Base-by-base conservation (phyloP, 2,329 filamentous ascomycete genomes). In the Aaosphaeria arxii region DNA sequence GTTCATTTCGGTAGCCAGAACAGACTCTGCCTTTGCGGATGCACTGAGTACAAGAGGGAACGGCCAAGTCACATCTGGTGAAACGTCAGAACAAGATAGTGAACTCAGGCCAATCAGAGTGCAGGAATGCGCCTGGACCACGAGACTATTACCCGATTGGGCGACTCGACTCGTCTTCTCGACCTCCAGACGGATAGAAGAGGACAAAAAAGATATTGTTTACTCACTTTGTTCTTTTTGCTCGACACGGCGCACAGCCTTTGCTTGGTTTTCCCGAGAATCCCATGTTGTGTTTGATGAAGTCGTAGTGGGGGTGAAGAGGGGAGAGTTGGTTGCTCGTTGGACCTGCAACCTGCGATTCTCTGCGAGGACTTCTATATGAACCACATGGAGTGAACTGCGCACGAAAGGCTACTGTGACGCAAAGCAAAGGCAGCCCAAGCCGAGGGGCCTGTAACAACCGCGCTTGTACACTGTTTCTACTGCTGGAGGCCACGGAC, bases 21-120 rank as follows among this genome's bases (percentile, higher is more conserved):
- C 58, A 61, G 13, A 46, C 30, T 7, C 56, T 36, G 11, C 47
- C 51, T 38, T 53, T 55, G n/a, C 52, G 49, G 11, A 56, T 45
- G 45, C 58, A 61, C 46, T 59, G 58, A 3, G 51, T 56, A 45
- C 58, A 61, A 13, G 51, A 54, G 4, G 58, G 58, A 5, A 51
- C 44, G 29, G 47, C 46, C 44, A 55, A 44, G 42, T 61, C 58
- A 47, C 58, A 61, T 50, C 57, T 53, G 45, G 11, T 35, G 4
- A 13, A 17, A 30, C 4, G 33, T 50, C 44, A 52, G 32, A 11
- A 24, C 9, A 30, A 9, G 24, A 29, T 24, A 24, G 17, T 24
- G 17, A 24, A 2, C 17, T 2, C 17, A 30, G 7, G 30, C 9
- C 41, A 11, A 9, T 43, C 7, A 9, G 9, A n/a, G 33, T 4